phyloP scores from a whole-genome alignment of 2,329 filamentous ascomycete species.

The Talaromyces sp. region DNA sequence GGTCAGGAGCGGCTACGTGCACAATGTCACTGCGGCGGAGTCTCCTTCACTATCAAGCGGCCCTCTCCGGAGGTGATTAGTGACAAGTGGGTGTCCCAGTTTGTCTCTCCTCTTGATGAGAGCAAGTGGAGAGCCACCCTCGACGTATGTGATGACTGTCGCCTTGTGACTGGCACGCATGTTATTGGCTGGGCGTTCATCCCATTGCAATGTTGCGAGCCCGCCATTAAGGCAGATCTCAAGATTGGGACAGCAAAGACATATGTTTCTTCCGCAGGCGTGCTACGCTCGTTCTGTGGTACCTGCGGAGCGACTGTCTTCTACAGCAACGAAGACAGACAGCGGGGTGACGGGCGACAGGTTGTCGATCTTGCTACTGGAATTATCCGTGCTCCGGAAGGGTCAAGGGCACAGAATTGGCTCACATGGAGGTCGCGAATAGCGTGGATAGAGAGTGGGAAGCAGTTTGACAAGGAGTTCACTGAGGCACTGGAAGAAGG shows the following conservation, averaged over 20 bases:
- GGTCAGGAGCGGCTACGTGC: slow-evolving; percentile 29
- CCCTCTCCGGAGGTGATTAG: slow-evolving; percentile 31
- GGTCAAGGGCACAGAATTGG: slow-evolving; percentile 43
- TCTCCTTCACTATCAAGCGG: slow-evolving; percentile 41
- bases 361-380: slow-evolving; percentile 46
- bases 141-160: slow-evolving; percentile 38
- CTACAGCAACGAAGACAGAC: slow-evolving; percentile 35
- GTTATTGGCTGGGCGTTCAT: slow-evolving; percentile 45
- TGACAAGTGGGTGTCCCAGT: slow-evolving; percentile 23
- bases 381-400: slow-evolving; percentile 36
- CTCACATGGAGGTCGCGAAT: slow-evolving; percentile 41
- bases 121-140: slow-evolving; percentile 27
- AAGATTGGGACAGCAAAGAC: slow-evolving; percentile 38
- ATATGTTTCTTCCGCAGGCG: slow-evolving; percentile 37
- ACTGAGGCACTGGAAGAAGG: neutral
- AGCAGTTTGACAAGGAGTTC: slow-evolving; percentile 20
- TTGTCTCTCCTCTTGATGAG: slow-evolving; percentile 20
- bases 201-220: slow-evolving; percentile 32
- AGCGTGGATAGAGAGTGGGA: slow-evolving; percentile 19
- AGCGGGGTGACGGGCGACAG: slow-evolving; percentile 5
- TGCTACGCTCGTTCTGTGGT: slow-evolving; percentile 44
- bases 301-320: slow-evolving; percentile 46
- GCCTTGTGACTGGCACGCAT: slow-evolving; percentile 38
- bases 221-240: slow-evolving; percentile 21
- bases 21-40: slow-evolving; percentile 45